Conservation (phyloP, 1,284 basidiomycete genomes). For the Apiotrichum akiyoshidainum region DNA sequence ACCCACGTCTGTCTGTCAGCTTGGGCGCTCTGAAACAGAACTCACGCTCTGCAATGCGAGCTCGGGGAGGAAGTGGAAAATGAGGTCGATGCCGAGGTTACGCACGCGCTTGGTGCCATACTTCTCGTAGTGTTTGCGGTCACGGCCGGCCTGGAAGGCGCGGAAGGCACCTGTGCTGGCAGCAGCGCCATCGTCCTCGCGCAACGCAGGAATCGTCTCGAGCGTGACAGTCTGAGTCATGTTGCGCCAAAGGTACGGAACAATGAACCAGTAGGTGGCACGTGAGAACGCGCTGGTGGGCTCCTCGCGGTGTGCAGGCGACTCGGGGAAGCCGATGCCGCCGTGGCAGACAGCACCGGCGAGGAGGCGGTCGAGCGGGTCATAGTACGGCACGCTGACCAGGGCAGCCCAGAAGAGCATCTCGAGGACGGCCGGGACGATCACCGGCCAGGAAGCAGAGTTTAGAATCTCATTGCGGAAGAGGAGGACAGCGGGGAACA, state of each 20-base stretch:
- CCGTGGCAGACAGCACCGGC: constrained; percentile 35
- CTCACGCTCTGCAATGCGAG: constrained; percentile 28
- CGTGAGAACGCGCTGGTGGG: constrained; percentile 45
- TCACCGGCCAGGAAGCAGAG: constrained; percentile 20
- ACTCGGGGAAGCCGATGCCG: constrained; percentile 28
- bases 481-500: constrained; percentile 41
- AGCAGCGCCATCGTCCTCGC: constrained; percentile 55
- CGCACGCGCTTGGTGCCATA: constrained; percentile 33
- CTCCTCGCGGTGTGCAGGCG: constrained; percentile 39
- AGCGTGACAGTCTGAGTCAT: constrained; percentile 51
- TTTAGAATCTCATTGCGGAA: constrained; percentile 34
- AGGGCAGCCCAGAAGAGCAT: constrained; percentile 44
- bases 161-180: constrained; percentile 51
- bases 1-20: constrained; percentile 47
- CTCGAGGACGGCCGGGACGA: constrained; percentile 35
- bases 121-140: constrained; percentile 22
- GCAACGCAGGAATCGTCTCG: constrained; percentile 53
- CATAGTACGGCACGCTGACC: constrained; percentile 45
- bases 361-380: constrained; percentile 41
- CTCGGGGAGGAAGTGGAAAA: constrained; percentile 33
- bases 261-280: constrained; percentile 50
- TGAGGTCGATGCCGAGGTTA: constrained; percentile 45
- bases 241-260: constrained; percentile 51
- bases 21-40: neutral
- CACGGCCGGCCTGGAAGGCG: constrained; percentile 31